Percentiles rank a stretch among this genome's conserved stretches.
These are phyloP conservation scores for Leccinum olivaceopallidum DNA, from an alignment of 768 basidiomycete genomes.

Conservation along the genomic window DNA sequence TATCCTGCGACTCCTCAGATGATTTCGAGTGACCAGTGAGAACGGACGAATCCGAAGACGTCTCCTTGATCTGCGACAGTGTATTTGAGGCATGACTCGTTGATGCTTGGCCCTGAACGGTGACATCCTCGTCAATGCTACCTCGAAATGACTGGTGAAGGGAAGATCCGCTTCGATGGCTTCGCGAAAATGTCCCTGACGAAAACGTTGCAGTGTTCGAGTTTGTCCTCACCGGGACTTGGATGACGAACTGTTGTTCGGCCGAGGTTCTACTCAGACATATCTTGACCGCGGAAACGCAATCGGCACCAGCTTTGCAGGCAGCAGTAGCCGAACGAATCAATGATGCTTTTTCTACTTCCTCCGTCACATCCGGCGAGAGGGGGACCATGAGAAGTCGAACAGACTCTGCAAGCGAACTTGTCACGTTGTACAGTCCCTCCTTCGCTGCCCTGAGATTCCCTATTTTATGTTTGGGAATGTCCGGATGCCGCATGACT, in stretches of 20 bases:
- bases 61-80: slow-evolving; percentile 34
- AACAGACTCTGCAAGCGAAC: slow-evolving; percentile 84
- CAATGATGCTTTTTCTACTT: slow-evolving; percentile 76
- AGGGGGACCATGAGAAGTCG: slow-evolving; percentile 65
- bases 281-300: slow-evolving; percentile 81
- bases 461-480: slow-evolving; percentile 61
- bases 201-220: slow-evolving; percentile 45
- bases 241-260: slow-evolving; percentile 65
- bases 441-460: slow-evolving; percentile 74
- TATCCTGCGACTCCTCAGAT: slow-evolving; percentile 48
- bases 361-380: slow-evolving; percentile 58
- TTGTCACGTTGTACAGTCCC: slow-evolving; percentile 81
- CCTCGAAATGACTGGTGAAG: slow-evolving; percentile 38
- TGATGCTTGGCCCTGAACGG: slow-evolving; percentile 50
- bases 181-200: slow-evolving; percentile 48
- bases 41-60: slow-evolving; percentile 53
- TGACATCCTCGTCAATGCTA: slow-evolving; percentile 56
- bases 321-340: slow-evolving; percentile 87
- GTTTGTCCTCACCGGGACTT: slow-evolving; percentile 54
- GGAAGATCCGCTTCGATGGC: slow-evolving; percentile 39
- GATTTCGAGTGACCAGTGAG: slow-evolving; percentile 44
- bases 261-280: slow-evolving; percentile 67
- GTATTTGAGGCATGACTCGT: slow-evolving; percentile 23
- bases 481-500: slow-evolving; percentile 74
- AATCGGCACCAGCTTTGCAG: slow-evolving; percentile 85